Evolutionary conservation across 2,329 filamentous ascomycete species (phyloP).

Genomic region (Aspergillus vadensis): DNA sequence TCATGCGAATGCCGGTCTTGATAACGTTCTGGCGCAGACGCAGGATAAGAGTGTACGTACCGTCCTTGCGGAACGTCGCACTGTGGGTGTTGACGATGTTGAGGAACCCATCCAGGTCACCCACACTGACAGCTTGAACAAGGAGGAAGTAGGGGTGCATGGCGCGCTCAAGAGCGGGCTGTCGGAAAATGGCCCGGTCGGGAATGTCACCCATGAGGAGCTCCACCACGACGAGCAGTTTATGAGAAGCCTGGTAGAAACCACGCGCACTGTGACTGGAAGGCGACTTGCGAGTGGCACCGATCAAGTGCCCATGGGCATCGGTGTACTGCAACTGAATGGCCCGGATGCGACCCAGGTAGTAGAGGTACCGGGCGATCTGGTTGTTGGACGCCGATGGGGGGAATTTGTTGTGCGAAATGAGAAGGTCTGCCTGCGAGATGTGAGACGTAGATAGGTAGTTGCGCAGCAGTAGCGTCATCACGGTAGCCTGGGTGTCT

Average conservation of each 20-base stretch:
- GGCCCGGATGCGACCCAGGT: conserved; percentile 91
- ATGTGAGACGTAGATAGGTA: conserved; percentile 97
- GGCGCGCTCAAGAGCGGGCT: conserved; percentile 80
- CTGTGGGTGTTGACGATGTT: conserved; percentile 79
- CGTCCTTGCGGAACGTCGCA: conserved; percentile 85
- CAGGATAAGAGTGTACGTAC: conserved; percentile 92
- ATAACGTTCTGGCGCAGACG: conserved; percentile 97
- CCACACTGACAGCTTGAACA: conserved; percentile 93
- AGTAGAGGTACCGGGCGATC: conserved; percentile 95
- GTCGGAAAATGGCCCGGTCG: conserved; percentile 90
- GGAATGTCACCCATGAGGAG: conserved; percentile 98
- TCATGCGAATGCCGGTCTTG: conserved; percentile 98
- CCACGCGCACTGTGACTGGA: conserved; percentile 85
- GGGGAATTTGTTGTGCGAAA: conserved; percentile 94
- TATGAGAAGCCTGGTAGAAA: conserved; percentile 94
- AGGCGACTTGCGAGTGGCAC: conserved; percentile 92
- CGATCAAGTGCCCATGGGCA: conserved; percentile 89
- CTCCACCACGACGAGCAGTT: conserved; percentile 95
- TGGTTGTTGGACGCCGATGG: conserved; percentile 95
- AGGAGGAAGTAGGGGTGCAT: conserved; percentile 92
- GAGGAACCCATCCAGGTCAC: conserved; percentile 91
- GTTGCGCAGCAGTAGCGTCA: conserved; percentile 90
- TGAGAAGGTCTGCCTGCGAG: conserved; percentile 90
- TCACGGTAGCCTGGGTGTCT: conserved; percentile 95
- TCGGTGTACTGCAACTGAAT: conserved; percentile 97